Conservation (phyloP, 1,139 yeast genomes). For the Blastobotrys aristatus region DNA sequence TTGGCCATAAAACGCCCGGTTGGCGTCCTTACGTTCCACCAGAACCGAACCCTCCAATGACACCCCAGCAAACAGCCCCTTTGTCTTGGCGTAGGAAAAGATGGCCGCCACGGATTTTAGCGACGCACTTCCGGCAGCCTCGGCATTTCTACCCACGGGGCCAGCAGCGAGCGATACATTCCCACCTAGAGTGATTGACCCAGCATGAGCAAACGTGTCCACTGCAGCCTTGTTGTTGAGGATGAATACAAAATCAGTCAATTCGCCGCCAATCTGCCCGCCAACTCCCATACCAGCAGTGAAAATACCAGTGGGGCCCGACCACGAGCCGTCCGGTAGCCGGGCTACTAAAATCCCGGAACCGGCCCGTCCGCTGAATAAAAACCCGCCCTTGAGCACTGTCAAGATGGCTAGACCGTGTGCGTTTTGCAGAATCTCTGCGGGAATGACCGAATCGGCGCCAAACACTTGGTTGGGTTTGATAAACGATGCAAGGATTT, state of each 20-base stretch:
- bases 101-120: constrained; percentile 84
- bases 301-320: constrained; percentile 94
- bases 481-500: constrained; percentile 79
- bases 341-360: constrained; percentile 94
- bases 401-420: constrained; percentile 90
- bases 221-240: constrained; percentile 85
- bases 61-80: constrained; percentile 95
- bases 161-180: constrained; percentile 98
- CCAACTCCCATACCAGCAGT: constrained; percentile 99
- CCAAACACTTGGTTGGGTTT: constrained; percentile 95
- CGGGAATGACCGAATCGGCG: constrained; percentile 84
- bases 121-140: constrained; percentile 96
- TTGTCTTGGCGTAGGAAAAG: constrained; percentile 89
- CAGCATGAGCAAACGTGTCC: constrained; percentile 88
- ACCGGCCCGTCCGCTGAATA: constrained; percentile 96
- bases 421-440: constrained; percentile 80
- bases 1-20: constrained; percentile 86
- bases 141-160: constrained; percentile 95
- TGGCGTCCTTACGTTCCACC: constrained; percentile 93
- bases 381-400: constrained; percentile 93
- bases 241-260: constrained; percentile 94
- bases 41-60: constrained; percentile 95
- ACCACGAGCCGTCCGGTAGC: constrained; percentile 90
- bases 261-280: constrained; percentile 93
- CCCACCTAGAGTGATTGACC: constrained; percentile 93